These are phyloP conservation scores for Fusarium newnesense DNA, from an alignment of 2,329 filamentous ascomycete species.

Conservation along the genomic window DNA sequence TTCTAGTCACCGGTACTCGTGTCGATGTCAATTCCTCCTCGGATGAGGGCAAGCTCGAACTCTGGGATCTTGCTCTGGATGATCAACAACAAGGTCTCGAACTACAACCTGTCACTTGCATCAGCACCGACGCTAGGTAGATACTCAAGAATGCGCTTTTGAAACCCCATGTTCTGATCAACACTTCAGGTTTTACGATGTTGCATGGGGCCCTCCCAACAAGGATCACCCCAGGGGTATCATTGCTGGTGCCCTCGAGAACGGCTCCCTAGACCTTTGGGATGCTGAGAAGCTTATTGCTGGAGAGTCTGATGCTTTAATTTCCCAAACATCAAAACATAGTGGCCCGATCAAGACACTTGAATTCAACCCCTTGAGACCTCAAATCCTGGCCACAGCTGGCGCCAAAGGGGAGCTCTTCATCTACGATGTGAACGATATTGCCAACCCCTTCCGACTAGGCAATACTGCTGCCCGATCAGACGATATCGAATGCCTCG, in stretches of 20 bases:
- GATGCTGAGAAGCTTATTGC: constrained; percentile 78
- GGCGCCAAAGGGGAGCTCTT: constrained; percentile 96
- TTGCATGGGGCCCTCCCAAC: constrained; percentile 89
- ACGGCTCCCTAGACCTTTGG: constrained; percentile 92
- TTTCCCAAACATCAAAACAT: constrained; percentile 90
- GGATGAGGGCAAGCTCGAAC: constrained; percentile 93
- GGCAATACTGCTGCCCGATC: constrained; percentile 89
- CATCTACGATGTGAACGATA: constrained; percentile 93
- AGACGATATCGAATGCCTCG: constrained; percentile 94
- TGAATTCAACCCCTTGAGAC: constrained; percentile 94
- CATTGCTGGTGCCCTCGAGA: constrained; percentile 95
- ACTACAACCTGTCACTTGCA: constrained; percentile 84
- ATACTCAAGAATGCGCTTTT: constrained; percentile 19
- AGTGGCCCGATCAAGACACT: constrained; percentile 91
- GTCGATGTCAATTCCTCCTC: constrained; percentile 99
- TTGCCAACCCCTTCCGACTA: constrained; percentile 86
- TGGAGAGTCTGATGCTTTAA: constrained; percentile 75
- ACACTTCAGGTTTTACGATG: constrained; percentile 84
- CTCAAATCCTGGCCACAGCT: constrained; percentile 90
- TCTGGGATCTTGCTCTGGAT: constrained; percentile 93
- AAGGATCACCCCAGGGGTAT: constrained; percentile 84
- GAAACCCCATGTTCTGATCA: constrained; percentile 27
- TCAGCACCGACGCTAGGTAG: constrained; percentile 91
- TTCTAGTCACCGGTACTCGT: constrained; percentile 92
- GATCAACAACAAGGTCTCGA: constrained; percentile 80